phyloP scores from a whole-genome alignment of 768 basidiomycete genomes.

The Russula brevipes region DNA sequence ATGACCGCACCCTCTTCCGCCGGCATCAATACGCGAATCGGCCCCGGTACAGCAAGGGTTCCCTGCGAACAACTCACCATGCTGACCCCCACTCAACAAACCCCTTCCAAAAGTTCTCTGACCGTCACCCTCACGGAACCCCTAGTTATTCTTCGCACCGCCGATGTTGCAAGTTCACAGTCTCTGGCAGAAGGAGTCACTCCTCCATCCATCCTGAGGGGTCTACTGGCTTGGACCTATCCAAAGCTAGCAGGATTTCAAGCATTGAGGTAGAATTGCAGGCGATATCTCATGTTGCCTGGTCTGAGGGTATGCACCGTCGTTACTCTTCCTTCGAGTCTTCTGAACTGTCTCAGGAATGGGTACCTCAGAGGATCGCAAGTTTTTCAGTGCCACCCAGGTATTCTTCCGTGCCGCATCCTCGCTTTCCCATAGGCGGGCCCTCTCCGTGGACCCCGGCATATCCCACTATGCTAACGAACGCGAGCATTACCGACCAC shows the following conservation, averaged over 20 bases:
- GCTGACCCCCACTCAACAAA: conserved; percentile 18
- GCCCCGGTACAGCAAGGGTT: no score
- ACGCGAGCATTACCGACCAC: conserved; percentile 35
- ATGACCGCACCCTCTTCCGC: no score
- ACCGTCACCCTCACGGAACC: conserved; percentile 51
- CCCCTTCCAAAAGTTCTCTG: conserved; percentile 36
- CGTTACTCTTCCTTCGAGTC: conserved; percentile 14
- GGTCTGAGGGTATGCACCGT: conserved; percentile 72
- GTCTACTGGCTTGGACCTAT: conserved; percentile 58
- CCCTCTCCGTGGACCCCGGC: conserved; percentile 47
- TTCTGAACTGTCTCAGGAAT: conserved; percentile 52
- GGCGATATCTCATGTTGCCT: conserved; percentile 65
- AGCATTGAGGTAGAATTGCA: conserved; percentile 78
- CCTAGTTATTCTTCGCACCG: conserved; percentile 48
- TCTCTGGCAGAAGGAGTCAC: conserved; percentile 29
- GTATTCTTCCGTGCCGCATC: conserved; percentile 63
- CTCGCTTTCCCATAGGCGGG: conserved; percentile 40
- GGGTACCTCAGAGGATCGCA: conserved; percentile 74
- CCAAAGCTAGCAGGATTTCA: conserved; percentile 79
- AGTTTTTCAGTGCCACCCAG: conserved; percentile 62
- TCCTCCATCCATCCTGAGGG: conserved; percentile 56
- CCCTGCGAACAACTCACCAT: background rate
- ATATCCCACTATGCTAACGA: conserved; percentile 41
- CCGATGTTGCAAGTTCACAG: conserved; percentile 33
- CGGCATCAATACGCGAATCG: no score